Evolutionary conservation across 176 grass and related monocot species (phyloP), one percentile per base, ranked within the genome.

Genomic region (Carex parvula): DNA sequence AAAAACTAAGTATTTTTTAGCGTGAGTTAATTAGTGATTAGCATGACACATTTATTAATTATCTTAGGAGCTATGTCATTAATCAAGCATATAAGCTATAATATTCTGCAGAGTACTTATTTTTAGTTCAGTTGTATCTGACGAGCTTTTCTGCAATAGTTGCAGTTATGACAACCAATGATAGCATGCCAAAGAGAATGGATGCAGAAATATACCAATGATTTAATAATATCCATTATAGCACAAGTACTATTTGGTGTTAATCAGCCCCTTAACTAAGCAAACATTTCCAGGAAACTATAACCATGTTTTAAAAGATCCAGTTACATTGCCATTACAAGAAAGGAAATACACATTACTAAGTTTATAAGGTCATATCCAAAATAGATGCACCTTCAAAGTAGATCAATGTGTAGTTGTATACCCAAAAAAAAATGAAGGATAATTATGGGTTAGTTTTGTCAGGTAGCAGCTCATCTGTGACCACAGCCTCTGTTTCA

Each of bases 391-490:
- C 63, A 33, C 29, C 65, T 69, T 5, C 32, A 20, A 2, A 41
- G 17, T 20, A 73, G 41, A 20, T 73, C n/a, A 3, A 73, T 73
- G 70, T 73, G 14, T 18, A 60, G 57, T 21, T 62, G 60, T 70
- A 42, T 70, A n/a, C 6, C 39, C 39, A 20, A 32, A 30, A 17
- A 59, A n/a, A 59, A 58, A 59, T 39, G 18, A 42, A 12, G 13
- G 42, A 70, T 46, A 60, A 5, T 61, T 84, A 60, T 53, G 33
- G 58, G 39, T 56, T 80, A 67, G 35, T 71, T 14, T 39, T 79
- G 35, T 53, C 50, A 50, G 18, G 17, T 42, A 79, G 44, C 22
- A 41, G 61, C 81, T 87, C 81, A 11, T 93, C 91, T 17, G 86
- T 87, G 5, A 84, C 57, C 8, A 76, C 81, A 81, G 15, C 82